Percentiles rank a stretch among this genome's conserved stretches.
Evolutionary conservation across 352 stramenopile species (phyloP).

Genomic region (Elongisporangium prolatum): DNA sequence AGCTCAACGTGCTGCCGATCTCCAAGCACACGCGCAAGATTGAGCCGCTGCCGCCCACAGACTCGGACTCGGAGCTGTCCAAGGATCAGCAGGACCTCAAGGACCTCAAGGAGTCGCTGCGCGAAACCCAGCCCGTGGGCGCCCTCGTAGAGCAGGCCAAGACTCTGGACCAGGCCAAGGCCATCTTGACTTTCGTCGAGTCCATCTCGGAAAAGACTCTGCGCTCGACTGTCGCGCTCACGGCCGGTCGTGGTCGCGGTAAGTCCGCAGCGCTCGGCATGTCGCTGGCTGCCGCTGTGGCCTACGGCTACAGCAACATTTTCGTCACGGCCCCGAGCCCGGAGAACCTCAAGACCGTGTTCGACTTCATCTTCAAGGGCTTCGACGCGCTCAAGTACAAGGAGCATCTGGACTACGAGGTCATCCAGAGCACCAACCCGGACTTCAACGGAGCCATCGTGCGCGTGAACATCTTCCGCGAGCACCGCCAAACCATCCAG

Average conservation of each 20-base stretch:
- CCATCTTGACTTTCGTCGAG: conserved; percentile 97
- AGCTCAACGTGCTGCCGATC: conserved; percentile 98
- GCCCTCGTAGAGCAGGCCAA: conserved; percentile 93
- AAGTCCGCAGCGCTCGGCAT: conserved; percentile 99
- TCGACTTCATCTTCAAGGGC: conserved; percentile 98
- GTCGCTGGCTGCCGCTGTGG: conserved; percentile 71
- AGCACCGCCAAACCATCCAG: conserved; percentile 97
- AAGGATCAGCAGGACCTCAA: conserved; percentile 88
- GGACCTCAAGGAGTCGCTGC: conserved; percentile 93
- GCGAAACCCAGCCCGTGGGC: conserved; percentile 94
- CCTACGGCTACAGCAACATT: conserved; percentile 94
- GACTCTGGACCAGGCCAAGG: conserved; percentile 94
- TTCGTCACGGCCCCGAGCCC: conserved; percentile 98
- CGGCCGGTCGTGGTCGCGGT: conserved; percentile 86
- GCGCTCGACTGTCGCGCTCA: conserved; percentile 94
- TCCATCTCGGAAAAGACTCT: conserved; percentile 96
- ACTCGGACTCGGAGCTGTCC: conserved; percentile 48
- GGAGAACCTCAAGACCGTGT: conserved; percentile 98
- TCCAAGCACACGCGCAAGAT: conserved; percentile 91
- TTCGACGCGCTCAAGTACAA: conserved; percentile 92
- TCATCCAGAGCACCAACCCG: conserved; percentile 83
- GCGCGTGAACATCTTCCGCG: conserved; percentile 96
- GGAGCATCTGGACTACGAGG: conserved; percentile 98
- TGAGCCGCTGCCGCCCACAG: conserved; percentile 65
- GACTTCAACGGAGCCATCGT: conserved; percentile 88